Conservation (phyloP, 306 rosid species). For the Bauhinia variegata region DNA sequence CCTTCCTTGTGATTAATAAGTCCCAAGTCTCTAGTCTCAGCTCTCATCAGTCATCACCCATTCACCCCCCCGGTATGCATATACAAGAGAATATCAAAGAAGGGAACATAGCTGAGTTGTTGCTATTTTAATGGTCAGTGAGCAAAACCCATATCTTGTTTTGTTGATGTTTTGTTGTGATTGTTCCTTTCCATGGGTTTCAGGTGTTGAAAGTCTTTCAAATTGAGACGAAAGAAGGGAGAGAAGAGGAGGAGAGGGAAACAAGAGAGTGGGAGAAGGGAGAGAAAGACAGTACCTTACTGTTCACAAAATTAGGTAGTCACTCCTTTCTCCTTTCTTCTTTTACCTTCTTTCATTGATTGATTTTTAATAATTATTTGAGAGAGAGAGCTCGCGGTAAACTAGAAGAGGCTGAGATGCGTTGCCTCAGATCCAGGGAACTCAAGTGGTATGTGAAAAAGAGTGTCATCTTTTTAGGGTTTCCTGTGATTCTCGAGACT, state of each 20-base stretch:
- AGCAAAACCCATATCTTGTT: constrained; percentile 36
- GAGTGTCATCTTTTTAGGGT: constrained; percentile 56
- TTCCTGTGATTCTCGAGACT: constrained; percentile 82
- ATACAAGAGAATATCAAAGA: background rate
- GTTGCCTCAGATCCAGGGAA: constrained; percentile 98
- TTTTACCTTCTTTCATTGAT: constrained; percentile 41
- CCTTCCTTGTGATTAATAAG: constrained; percentile 36
- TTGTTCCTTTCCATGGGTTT: constrained; percentile 61
- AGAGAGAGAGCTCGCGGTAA: constrained; percentile 38
- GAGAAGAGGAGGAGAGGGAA: constrained; percentile 3
- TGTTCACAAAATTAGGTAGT: constrained; percentile 77
- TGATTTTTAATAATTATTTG: constrained; percentile 44
- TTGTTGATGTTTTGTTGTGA: constrained; percentile 42
- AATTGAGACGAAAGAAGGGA: constrained; percentile 25
- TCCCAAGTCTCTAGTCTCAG: constrained; percentile 14
- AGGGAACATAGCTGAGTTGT: constrained; percentile 42
- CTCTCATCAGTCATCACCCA: no score
- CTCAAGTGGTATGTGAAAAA: constrained; percentile 48
- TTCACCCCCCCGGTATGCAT: constrained; percentile 30
- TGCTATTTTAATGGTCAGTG: constrained; percentile 41
- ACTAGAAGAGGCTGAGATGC: constrained; percentile 55
- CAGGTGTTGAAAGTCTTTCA: constrained; percentile 39
- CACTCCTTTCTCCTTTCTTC: constrained; percentile 19
- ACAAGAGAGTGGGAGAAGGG: constrained; percentile 16
- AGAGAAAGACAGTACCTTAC: constrained; percentile 36